phyloP scores from a whole-genome alignment of 129 eudicot genomes.

The Tagetes erecta region DNA sequence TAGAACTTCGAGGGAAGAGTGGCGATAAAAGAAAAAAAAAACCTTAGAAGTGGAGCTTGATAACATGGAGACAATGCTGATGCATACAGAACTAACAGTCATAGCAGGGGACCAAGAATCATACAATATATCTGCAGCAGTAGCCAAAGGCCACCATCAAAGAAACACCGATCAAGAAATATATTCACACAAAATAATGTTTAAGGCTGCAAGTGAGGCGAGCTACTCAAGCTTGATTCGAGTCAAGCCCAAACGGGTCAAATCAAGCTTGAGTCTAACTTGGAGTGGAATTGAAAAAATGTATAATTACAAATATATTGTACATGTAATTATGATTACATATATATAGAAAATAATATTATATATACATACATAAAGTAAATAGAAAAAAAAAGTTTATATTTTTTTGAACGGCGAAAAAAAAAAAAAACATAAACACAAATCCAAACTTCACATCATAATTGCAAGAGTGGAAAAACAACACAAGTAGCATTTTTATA shows the following conservation, averaged over 20 bases:
- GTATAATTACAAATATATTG: not conserved
- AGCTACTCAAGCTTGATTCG: not conserved
- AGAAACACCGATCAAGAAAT: not conserved
- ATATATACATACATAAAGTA: not conserved
- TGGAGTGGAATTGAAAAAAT: not conserved
- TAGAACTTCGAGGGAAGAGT: not conserved
- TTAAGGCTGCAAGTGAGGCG: not conserved
- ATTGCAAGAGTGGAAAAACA: not conserved
- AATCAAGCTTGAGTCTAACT: not conserved
- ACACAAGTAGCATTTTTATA: not conserved
- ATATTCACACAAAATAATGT: not conserved
- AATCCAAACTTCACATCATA: not conserved
- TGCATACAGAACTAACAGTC: slow-evolving; percentile 81
- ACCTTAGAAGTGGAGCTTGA: slow-evolving; percentile 79
- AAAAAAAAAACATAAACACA: not conserved
- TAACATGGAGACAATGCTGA: slow-evolving; percentile 77
- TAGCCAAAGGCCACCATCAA: not conserved
- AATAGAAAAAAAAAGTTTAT: too few relatives aligned
- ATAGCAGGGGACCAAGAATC: slow-evolving; percentile 95
- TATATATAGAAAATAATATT: not conserved
- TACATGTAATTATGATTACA: not conserved
- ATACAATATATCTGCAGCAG: slow-evolving; percentile 69
- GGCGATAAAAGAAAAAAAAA: not conserved
- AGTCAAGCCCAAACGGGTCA: not conserved
- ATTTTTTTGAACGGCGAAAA: too few relatives aligned